A percentile compares a stretch with the other conserved stretches of the same genome.
Conservation (phyloP, 495 filamentous ascomycete genomes). For the Aeminium ludgeri region DNA sequence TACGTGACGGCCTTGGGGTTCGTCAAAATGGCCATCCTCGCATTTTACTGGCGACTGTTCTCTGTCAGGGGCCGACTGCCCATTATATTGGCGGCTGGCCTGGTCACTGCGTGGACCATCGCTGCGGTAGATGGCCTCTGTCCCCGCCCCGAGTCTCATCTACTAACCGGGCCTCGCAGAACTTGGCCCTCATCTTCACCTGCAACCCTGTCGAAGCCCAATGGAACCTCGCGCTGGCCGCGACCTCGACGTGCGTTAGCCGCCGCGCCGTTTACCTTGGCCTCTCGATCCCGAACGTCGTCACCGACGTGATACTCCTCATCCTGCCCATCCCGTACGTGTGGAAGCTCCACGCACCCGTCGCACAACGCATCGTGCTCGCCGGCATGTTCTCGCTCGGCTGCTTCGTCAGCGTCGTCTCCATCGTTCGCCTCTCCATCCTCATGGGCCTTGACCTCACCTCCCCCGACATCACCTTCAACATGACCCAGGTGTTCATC, state of each 20-base stretch:
- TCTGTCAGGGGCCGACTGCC: background rate
- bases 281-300: background rate
- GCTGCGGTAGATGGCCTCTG: background rate
- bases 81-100: background rate
- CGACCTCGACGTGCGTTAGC: background rate
- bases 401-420: background rate
- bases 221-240: background rate
- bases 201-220: background rate
- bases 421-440: background rate
- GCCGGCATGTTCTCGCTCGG: constrained; percentile 1
- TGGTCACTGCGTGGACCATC: background rate
- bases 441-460: constrained; percentile 1
- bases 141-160: background rate
- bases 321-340: constrained; percentile 5
- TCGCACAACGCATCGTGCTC: background rate
- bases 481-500: background rate
- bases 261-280: background rate
- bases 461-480: constrained; percentile 1
- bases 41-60: constrained; percentile 1
- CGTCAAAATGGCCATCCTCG: background rate
- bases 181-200: background rate
- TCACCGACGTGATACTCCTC: constrained; percentile 4
- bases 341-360: constrained; percentile 3
- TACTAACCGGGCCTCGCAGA: background rate
- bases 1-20: background rate